Evolutionary conservation across 2,329 filamentous ascomycete genomes (phyloP), one percentile per base, ranked within the genome.

Genomic region (Escovopsis weberi): DNA sequence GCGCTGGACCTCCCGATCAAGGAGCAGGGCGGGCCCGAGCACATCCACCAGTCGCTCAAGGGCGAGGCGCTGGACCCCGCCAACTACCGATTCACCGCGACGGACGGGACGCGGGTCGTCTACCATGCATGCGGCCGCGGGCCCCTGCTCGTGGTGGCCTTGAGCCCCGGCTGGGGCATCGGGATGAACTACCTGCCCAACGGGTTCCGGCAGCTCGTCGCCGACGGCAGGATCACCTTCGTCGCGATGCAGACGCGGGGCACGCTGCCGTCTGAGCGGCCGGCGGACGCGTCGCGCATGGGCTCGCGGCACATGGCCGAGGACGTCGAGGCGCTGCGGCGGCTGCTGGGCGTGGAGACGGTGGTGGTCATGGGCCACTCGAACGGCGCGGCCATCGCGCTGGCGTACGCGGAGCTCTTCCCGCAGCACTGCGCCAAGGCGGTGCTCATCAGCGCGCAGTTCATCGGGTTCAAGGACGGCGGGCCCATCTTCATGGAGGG

Each of bases 131-230:
- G 38, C 34, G 42, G 42, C 1, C 15, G 33, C 19, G 42, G 42
- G 10, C 15, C 38, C n/a, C 34, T 18, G 26, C 38, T 44, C 19
- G 12, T 44, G 33, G 11, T 44, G 32, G 42, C 5, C 38, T n/a
- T 28, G 12, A 12, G 32, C 4, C 42, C 42, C 10, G 42, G 42
- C 19, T 44, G 42, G 42, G 42, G 42, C 23, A 19, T 37, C 4
- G 42, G 42, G 12, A 36, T 44, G 19, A 44, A 44, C 42, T 44
- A 44, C 30, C n/a, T 44, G 12, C 38, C 33, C 19, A 40, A 38
- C 33, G 19, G 15, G 12, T 15, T 44, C 18, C 18, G 30, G 26
- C 42, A 33, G 4, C 2, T 44, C 28, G 26, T 40, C 5, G 42
- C 36, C 38, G 33, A 26, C 38, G 38, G 38, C 7, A 9, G 37